phyloP scores from a whole-genome alignment of 2,329 filamentous ascomycete genomes.

The Fusarium veterinarium region DNA sequence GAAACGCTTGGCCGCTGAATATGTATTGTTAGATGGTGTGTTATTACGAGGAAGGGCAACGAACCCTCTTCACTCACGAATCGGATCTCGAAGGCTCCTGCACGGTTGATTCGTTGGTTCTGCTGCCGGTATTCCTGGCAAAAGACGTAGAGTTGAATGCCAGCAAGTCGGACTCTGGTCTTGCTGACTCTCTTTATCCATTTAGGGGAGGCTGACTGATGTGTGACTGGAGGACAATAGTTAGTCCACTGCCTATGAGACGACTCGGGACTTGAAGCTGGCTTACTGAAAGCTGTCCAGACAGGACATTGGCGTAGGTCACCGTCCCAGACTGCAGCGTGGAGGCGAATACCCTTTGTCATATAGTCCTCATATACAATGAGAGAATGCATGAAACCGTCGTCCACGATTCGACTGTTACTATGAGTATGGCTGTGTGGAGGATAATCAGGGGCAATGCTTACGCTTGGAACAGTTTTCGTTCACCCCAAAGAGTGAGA shows the following conservation, averaged over 20 bases:
- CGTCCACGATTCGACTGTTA: constrained; percentile 66
- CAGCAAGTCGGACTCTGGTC: constrained; percentile 62
- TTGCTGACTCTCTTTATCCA: constrained; percentile 64
- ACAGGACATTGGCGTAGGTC: constrained; percentile 66
- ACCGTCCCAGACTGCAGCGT: constrained; percentile 67
- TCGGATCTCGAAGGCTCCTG: constrained; percentile 62
- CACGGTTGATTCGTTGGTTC: constrained; percentile 61
- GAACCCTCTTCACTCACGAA: constrained; percentile 59
- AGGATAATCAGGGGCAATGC: constrained; percentile 33
- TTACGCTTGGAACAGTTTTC: constrained; percentile 67
- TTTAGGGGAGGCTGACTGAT: constrained; percentile 58
- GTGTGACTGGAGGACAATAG: constrained; percentile 58
- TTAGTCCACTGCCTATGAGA: background rate
- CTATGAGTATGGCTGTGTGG: constrained; percentile 10
- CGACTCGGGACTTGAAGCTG: background rate
- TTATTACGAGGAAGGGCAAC: constrained; percentile 5
- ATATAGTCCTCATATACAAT: constrained; percentile 64
- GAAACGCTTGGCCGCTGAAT: constrained; percentile 50
- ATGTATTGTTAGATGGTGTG: constrained; percentile 15
- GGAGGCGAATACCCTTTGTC: constrained; percentile 63
- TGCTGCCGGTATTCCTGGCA: constrained; percentile 65
- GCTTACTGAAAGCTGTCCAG: constrained; percentile 72
- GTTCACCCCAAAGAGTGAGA: constrained; percentile 60
- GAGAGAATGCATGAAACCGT: constrained; percentile 64
- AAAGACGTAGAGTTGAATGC: constrained; percentile 70